phyloP scores from a whole-genome alignment of 768 basidiomycete genomes.

The Mycena sanguinolenta region DNA sequence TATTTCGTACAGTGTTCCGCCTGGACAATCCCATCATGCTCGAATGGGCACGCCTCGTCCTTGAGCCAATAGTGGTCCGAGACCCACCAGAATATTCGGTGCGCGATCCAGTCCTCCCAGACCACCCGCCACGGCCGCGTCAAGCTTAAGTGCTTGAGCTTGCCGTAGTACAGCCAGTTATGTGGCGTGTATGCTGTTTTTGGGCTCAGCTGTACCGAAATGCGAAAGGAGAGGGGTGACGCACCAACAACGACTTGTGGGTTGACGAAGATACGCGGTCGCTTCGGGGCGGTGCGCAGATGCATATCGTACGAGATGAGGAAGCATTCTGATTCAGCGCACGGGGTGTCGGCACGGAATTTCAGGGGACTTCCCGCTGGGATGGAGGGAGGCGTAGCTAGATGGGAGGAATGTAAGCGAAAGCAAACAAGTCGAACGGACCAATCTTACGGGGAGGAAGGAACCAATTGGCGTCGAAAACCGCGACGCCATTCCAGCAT shows the following conservation, averaged over 20 bases:
- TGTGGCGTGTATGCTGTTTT: constrained; percentile 35
- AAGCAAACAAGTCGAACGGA: not conserved
- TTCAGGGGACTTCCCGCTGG: constrained; percentile 30
- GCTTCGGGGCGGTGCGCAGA: constrained; percentile 34
- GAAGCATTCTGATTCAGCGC: constrained; percentile 39
- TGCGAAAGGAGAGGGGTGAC: not conserved
- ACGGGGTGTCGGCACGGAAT: constrained; percentile 37
- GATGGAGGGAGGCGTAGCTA: constrained; percentile 14
- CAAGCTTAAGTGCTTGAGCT: constrained; percentile 35
- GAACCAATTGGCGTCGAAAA: constrained; percentile 62
- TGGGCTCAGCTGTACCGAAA: not conserved
- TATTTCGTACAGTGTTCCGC: constrained; percentile 16
- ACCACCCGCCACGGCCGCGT: constrained; percentile 40
- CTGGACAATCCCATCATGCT: constrained; percentile 36
- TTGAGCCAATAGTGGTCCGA: constrained; percentile 38
- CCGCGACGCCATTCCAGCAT: constrained; percentile 88
- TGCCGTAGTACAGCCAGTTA: constrained; percentile 40
- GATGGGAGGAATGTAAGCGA: not conserved
- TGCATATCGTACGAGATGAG: constrained; percentile 40
- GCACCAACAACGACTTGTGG: constrained; percentile 34
- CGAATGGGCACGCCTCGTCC: constrained; percentile 35
- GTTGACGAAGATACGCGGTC: constrained; percentile 39
- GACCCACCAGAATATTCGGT: constrained; percentile 39
- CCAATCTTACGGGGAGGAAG: constrained; percentile 15
- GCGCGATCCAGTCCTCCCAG: constrained; percentile 42